Percentiles rank a stretch among this genome's conserved stretches.
Evolutionary conservation across 768 basidiomycete species (phyloP).

Genomic region (Auricularia heimuer): DNA sequence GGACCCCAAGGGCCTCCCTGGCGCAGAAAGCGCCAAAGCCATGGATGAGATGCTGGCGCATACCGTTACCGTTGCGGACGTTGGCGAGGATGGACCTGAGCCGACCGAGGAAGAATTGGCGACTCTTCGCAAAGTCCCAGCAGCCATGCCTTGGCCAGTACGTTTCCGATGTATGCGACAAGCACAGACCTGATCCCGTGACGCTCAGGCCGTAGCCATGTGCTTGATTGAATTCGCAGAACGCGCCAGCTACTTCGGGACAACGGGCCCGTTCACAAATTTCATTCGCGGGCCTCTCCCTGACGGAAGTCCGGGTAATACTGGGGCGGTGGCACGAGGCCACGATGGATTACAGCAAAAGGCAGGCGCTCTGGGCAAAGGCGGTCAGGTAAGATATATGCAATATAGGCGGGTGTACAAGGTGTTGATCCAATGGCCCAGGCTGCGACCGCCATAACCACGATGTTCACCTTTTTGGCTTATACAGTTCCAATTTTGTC

Average conservation of each 20-base stretch:
- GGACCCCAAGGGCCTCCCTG: neutral
- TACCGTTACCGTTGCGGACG: neutral
- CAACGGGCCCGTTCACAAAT: conserved; percentile 6
- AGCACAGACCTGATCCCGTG: neutral
- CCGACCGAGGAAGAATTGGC: conserved; percentile 12
- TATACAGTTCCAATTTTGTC: conserved; percentile 18
- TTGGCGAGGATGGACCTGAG: neutral
- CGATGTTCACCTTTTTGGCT: conserved; percentile 7
- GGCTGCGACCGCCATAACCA: conserved; percentile 11
- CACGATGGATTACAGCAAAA: neutral
- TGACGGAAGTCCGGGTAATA: conserved; percentile 14
- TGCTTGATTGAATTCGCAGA: conserved; percentile 26
- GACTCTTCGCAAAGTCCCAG: conserved; percentile 16
- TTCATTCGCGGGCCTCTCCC: conserved; percentile 19
- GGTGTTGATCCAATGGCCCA: neutral
- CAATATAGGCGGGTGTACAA: too few species aligned
- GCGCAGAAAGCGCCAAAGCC: too few species aligned
- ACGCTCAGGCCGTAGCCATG: conserved; percentile 16
- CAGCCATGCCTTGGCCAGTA: conserved; percentile 15
- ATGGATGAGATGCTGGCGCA: neutral
- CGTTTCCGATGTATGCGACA: neutral
- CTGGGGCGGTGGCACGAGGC: conserved; percentile 4
- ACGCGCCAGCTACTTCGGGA: conserved; percentile 19
- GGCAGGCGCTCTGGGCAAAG: conserved; percentile 19
- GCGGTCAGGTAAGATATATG: conserved; percentile 6